Base-by-base conservation (phyloP, 805 yeast species). In the Wickerhamiella kurtzmanii region DNA sequence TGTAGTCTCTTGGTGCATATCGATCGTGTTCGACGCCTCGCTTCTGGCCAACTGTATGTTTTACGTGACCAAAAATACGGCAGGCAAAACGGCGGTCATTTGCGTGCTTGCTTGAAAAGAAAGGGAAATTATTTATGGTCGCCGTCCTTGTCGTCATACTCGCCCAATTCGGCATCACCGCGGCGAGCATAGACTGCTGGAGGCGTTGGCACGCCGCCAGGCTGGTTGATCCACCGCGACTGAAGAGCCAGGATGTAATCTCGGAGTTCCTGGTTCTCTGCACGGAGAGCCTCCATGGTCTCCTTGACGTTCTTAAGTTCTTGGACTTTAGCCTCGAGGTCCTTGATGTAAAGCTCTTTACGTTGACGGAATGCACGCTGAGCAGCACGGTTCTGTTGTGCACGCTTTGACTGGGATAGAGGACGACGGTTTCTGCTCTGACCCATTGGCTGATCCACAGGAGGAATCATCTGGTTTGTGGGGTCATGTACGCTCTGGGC, bases 331-430 rank as follows among this genome's bases (percentile, higher is more conserved):
- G 68, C 63, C 64, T 88, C 95, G 48, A 88, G 69, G 43, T 85
- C 89, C 62, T 79, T 81, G 53, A 88, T 77, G 58, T 85, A 80
- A 48, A 76, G 73, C 57, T 87, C 95, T 60, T 83, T 80, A 50
- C 96, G 73, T 60, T 78, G 79, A 60, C 96, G 74, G 66, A 87
- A 88, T 6, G 95, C 95, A 55, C 84, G 76, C 66, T 88, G 96
- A 3, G 96, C 96, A 50, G 77, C 79, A 59, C 96, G 71, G 68
- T 88, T 88, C 65, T 88, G 96, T 6, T 81, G 87, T 1, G 96
- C 96, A 52, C 96, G 76, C 63, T 84, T 85, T 37, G 92, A 76
- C 48, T 71, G 73, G 19, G 79, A 72, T 39, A 80, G 65, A 16
- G 73, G 71, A 47, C 75, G 63, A 38, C 71, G 48, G 44, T 57